phyloP scores from a whole-genome alignment of 345 rosid genomes.

The Eutrema yunnanense region DNA sequence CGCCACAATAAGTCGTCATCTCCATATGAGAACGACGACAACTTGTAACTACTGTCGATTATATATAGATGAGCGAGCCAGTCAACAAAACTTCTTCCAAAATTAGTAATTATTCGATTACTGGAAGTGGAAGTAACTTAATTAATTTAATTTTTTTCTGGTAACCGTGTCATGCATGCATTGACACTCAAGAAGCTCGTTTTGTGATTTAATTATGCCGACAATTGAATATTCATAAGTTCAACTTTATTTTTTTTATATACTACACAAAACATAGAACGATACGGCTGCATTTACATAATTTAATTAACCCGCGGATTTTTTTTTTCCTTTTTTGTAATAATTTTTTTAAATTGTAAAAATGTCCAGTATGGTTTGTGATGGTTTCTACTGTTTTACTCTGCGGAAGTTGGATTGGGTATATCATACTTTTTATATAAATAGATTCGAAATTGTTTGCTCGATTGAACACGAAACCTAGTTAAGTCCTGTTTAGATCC shows the following conservation, averaged over 20 bases:
- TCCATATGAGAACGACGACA: neutral
- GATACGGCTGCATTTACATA: neutral
- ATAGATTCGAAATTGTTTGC: slow-evolving; percentile 36
- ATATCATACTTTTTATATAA: neutral
- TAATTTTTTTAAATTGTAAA: neutral
- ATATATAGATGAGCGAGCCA: neutral
- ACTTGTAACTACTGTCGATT: neutral
- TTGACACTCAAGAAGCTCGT: neutral
- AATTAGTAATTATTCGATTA: neutral
- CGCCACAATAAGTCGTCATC: slow-evolving; percentile 4
- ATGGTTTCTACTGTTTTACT: slow-evolving; percentile 5
- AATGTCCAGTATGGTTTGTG: neutral
- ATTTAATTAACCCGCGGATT: neutral
- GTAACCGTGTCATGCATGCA: neutral
- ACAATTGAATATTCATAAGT: neutral
- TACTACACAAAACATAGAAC: neutral
- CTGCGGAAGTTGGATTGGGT: neutral
- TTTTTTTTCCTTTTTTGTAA: neutral
- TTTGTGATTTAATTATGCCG: neutral
- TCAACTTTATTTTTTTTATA: neutral
- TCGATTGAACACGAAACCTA: slow-evolving; percentile 44
- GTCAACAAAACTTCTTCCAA: neutral
- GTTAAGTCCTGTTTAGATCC: slow-evolving; percentile 35
- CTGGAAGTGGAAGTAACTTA: neutral
- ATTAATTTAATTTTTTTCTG: neutral